These are phyloP conservation scores for Emydomyces testavorans DNA, from an alignment of 2,329 filamentous ascomycete species.

Conservation along the genomic window DNA sequence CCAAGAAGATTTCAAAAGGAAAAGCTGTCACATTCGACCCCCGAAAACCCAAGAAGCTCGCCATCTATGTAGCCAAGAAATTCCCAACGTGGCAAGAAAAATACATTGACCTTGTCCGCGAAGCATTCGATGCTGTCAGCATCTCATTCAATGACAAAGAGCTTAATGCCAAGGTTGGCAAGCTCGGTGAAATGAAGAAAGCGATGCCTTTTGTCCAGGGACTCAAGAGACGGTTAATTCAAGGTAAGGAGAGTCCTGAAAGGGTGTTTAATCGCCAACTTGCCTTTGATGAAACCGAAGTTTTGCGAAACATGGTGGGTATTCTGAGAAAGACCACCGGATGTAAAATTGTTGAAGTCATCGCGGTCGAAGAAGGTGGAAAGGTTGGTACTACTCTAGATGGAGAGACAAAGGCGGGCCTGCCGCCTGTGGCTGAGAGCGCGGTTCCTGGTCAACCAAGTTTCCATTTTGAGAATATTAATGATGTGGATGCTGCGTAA, in stretches of 20 bases:
- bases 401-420: slow-evolving; percentile 39
- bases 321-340: slow-evolving; percentile 66
- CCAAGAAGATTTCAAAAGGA: slow-evolving; percentile 88
- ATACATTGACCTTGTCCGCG: slow-evolving; percentile 68
- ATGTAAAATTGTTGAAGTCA: slow-evolving; percentile 58
- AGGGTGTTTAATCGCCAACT: slow-evolving; percentile 73
- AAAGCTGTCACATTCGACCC: slow-evolving; percentile 78
- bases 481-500: slow-evolving; percentile 13
- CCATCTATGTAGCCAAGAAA: slow-evolving; percentile 65
- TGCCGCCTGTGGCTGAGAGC: slow-evolving; percentile 53
- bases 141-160: slow-evolving; percentile 66
- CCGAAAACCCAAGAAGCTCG: slow-evolving; percentile 82
- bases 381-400: slow-evolving; percentile 36
- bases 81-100: slow-evolving; percentile 89
- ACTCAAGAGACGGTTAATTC: slow-evolving; percentile 69
- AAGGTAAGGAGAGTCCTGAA: slow-evolving; percentile 51
- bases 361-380: slow-evolving; percentile 53
- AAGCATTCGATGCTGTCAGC: slow-evolving; percentile 53
- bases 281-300: slow-evolving; percentile 70
- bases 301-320: slow-evolving; percentile 64
- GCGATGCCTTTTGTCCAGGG: slow-evolving; percentile 92
- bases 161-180: slow-evolving; percentile 64
- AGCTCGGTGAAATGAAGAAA: slow-evolving; percentile 77
- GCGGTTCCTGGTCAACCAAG: slow-evolving; percentile 73
- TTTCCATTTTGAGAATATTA: slow-evolving; percentile 75